Percentiles rank a stretch among this genome's conserved stretches.
phyloP scores from a whole-genome alignment of 2,329 filamentous ascomycete species.

The Arthrinium phaeospermum region DNA sequence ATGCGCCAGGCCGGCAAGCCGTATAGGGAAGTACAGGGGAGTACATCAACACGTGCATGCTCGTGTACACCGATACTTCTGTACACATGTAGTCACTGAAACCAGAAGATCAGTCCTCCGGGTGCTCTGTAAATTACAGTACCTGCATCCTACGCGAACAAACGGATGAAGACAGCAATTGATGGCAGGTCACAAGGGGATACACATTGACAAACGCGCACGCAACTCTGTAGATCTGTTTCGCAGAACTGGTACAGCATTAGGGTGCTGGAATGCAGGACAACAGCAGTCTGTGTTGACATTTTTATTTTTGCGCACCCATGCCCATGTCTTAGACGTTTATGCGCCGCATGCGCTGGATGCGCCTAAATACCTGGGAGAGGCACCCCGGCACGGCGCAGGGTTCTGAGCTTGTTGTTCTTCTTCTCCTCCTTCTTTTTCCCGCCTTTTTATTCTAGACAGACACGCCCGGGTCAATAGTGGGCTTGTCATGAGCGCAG shows the following conservation, averaged over 20 bases:
- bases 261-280: constrained; percentile 2
- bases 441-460: neutral
- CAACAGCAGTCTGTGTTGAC: constrained; percentile 2
- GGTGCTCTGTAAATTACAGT: neutral
- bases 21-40: neutral
- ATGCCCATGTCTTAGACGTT: neutral
- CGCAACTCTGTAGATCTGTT: constrained; percentile 6
- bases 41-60: neutral
- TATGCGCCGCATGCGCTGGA: neutral
- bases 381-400: neutral
- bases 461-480: neutral
- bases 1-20: neutral
- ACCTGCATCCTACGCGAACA: neutral
- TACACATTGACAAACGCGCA: neutral
- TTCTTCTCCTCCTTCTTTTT: neutral
- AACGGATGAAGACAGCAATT: neutral
- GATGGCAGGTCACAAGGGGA: neutral
- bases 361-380: neutral
- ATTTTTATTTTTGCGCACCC: neutral
- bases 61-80: neutral
- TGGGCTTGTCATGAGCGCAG: neutral
- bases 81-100: neutral
- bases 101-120: neutral
- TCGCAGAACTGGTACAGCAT: neutral
- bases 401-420: neutral